Evolutionary conservation across 1,139 yeast genomes (phyloP), one percentile per base, ranked within the genome.

Genomic region (Protomyces inouyei): DNA sequence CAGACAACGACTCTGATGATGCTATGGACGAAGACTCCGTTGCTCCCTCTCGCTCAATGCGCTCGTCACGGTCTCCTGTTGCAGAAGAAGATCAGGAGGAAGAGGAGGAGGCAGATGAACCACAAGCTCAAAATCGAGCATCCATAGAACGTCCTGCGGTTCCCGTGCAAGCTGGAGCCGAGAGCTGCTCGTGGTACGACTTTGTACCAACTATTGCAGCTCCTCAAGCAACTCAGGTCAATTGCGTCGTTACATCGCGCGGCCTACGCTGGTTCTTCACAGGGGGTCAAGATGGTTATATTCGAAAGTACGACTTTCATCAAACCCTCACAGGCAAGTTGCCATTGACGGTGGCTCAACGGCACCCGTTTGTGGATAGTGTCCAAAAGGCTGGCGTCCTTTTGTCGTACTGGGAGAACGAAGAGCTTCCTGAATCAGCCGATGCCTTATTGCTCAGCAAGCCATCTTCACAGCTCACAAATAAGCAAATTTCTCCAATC

Each of bases 251-350:
- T 6, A 79, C 91, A 64, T 83, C 96, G 0, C 84, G 83, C 72
- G 96, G 96, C 8, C 86, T 93, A 56, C 86, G 86, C 72, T 92
- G 92, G 87, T 80, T 93, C 64, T 85, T 92, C 71, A 87, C 97
- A 0, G 99, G 99, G 23, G 98, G 98, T 4, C 95, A 89, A 69
- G 99, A 93, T 74, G 99, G 99, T 12, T 89, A 85, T 71, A 88
- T 93, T 52, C 79, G 98, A 60, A 89, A 88, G 72, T 93, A 87
- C 75, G 97, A 95, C 74, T 87, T 93, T 69, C 82, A 86, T 55
- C 87, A 86, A 46, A 87, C 97, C 0, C 83, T 93, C 35, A 92
- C 88, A 71, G 98, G 98, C n/a, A 88, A 88, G 71, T 79, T 88
- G 4, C 95, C 95, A 2, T 77, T 93, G 65, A 93, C 98, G 0